Evolutionary conservation across 2,329 filamentous ascomycete genomes (phyloP), one percentile per base, ranked within the genome.

Genomic region (Alternaria sp.): DNA sequence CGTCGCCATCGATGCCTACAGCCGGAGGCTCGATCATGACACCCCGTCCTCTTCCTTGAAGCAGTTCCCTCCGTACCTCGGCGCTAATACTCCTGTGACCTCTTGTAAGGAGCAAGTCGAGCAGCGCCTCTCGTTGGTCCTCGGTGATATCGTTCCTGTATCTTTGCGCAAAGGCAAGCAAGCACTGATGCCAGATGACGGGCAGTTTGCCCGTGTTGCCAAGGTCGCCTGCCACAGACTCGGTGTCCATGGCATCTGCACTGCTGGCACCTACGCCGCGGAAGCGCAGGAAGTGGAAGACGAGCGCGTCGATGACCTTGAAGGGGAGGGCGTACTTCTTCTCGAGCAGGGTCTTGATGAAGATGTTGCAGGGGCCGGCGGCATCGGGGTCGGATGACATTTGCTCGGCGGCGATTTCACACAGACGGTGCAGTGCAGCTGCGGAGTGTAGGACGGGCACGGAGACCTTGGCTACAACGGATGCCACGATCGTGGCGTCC

Each of bases 141-240:
- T 97, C 94, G 2, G 94, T 97, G 71, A 97, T 95, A 79, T 98
- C 95, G 71, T 97, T 96, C 75, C 94, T 90, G 82, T 98, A 99
- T 60, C 95, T 87, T 82, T 97, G 92, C 25, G 96, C 94, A 82
- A 99, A 99, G 2, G 93, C 91, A 58, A 99, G 83, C 28, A 99
- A 84, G 72, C 92, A 94, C 82, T 98, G 95, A 80, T 99, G 96
- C 94, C 95, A 99, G 60, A 99, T 89, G 8, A 99, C 94, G 0
- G 96, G 96, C 68, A 98, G 80, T 76, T 92, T 93, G 23, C 82
- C 75, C 70, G 85, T 80, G 79, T 87, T 86, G n/a, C 77, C 79
- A 9, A 79, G 67, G 47, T 77, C 72, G 5, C 78, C 80, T 30
- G 75, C 78, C 6, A 76, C 72, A 53, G 69, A 73, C 26, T 73